Base-by-base conservation (phyloP, 2,329 filamentous ascomycete genomes). In the Paecilomyces sp. region DNA sequence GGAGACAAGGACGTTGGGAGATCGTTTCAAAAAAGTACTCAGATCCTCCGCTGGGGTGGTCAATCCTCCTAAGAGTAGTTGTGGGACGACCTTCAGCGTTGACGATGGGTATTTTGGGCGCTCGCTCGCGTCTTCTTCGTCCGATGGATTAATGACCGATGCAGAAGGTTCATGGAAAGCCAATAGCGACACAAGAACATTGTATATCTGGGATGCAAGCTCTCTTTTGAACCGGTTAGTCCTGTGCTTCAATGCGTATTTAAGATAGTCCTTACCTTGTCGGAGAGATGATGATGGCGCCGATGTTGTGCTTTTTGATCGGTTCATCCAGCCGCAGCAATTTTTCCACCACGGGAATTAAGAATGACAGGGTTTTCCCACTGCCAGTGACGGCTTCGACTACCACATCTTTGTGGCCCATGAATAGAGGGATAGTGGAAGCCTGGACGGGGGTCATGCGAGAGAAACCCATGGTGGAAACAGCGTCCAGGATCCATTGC, bases 361-460 rank as follows among this genome's bases (percentile, higher is more conserved):
- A 78, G 69, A 93, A 99, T 1, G 91, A 85, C 31, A 96, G 80
- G 0, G 92, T 96, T 77, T 97, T 96, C 61, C 92, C 92, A 73
- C 90, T 94, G 12, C 92, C 92, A 2, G 92, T 96, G 3, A 96
- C 92, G 33, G 91, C 91, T 79, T 96, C 91, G 5, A 96, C 92
- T 0, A 96, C 92, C 3, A 96, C 90, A 74, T 96, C 92, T 70
- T 95, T 96, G 73, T 96, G 90, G 57, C 86, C 88, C 77, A 92
- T 87, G 72, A 96, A 94, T 57, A 96, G 84, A 12, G 92, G 91
- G 65, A 97, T 89, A 3, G 91, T 89, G 61, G 91, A 93, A 53
- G 92, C 91, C 77, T 97, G 93, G n/a, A 97, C 92, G 0, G 93
- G 93, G 3, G 92, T 97, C 83, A 94, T 92, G 72, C 89, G 88